Evolutionary conservation across 345 rosid species (phyloP).

Genomic region (rapeseed (Brassica napus)): Da-Ae NC_063451.1:36821001-36821500

Average conservation of each 20-base stretch:
- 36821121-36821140: no score
- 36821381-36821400: slow-evolving; percentile 86
- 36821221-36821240: slow-evolving; percentile 77
- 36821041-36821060: no score
- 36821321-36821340: slow-evolving; percentile 77
- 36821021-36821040: no score
- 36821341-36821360: slow-evolving; percentile 95
- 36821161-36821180: no score
- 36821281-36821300: slow-evolving; percentile 78
- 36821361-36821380: slow-evolving; percentile 91
- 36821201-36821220: no score
- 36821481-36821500: slow-evolving; percentile 52
- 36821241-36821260: slow-evolving; percentile 97
- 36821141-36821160: no score
- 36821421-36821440: slow-evolving; percentile 44
- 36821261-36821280: slow-evolving; percentile 79
- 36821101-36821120: no score
- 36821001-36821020: no score
- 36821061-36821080: no score
- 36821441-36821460: slow-evolving; percentile 52
- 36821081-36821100: no score
- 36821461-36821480: slow-evolving; percentile 69
- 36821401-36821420: slow-evolving; percentile 56
- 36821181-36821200: no score
- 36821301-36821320: slow-evolving; percentile 92